phyloP scores from a whole-genome alignment of 371 early-diverging fungal species.

The Actinomortierella ambigua region DNA sequence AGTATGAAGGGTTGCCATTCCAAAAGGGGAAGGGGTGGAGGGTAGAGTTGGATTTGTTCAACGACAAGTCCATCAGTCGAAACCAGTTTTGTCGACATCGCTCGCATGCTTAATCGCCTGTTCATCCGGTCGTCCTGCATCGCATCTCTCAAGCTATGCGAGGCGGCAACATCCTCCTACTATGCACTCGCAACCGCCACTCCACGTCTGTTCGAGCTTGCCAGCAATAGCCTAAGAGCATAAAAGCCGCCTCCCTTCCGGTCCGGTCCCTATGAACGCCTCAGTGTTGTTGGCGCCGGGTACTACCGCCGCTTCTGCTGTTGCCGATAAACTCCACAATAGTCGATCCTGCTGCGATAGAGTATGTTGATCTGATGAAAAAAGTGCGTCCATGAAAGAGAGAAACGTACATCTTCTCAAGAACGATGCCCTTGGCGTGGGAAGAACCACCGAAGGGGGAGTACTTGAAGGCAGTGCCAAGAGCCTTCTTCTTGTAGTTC shows the following conservation, averaged over 20 bases:
- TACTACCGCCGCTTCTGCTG: background rate
- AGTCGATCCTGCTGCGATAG: slow-evolving; percentile 95
- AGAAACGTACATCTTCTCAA: slow-evolving; percentile 96
- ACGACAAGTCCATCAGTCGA: slow-evolving; percentile 76
- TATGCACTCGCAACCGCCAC: no score
- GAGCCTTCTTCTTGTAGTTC: slow-evolving; percentile 97
- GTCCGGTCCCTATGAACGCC: no score
- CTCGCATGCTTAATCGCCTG: background rate
- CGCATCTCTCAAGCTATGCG: slow-evolving; percentile 13
- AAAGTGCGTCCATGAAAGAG: slow-evolving; percentile 53
- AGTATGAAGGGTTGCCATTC: no score
- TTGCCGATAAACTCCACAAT: slow-evolving; percentile 87
- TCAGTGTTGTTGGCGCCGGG: slow-evolving; percentile 46
- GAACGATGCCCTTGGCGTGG: slow-evolving; percentile 99
- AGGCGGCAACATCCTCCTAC: no score
- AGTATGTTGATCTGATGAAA: no score
- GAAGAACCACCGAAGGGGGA: slow-evolving; percentile 99
- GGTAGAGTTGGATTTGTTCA: slow-evolving; percentile 67
- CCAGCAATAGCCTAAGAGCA: slow-evolving; percentile 82
- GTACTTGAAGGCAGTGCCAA: slow-evolving; percentile 98
- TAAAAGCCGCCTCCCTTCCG: slow-evolving; percentile 97
- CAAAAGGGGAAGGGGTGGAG: slow-evolving; percentile 44
- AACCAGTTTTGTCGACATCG: slow-evolving; percentile 73
- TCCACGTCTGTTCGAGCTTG: no score
- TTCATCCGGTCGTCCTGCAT: no score